These are phyloP conservation scores for Gracilaria domingensis DNA, from an alignment of 23 red algal species.

Conservation along the genomic window DNA sequence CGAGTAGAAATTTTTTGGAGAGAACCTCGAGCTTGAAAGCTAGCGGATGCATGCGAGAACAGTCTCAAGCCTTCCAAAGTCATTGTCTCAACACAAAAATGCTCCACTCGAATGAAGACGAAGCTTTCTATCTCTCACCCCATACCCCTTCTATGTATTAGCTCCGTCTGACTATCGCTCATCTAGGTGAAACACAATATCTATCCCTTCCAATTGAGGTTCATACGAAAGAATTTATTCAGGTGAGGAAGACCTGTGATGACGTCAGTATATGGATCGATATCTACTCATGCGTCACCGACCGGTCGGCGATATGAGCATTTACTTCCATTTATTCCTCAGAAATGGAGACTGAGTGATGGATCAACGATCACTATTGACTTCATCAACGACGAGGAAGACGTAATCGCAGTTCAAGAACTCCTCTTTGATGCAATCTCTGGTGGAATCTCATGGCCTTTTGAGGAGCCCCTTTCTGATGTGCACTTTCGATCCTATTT, in stretches of 20 bases:
- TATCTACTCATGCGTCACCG: neutral
- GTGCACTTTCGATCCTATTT: constrained; percentile 66
- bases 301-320: constrained; percentile 21
- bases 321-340: constrained; percentile 43
- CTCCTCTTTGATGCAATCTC: constrained; percentile 51
- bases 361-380: constrained; percentile 43
- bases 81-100: neutral
- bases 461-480: constrained; percentile 68
- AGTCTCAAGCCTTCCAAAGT: neutral
- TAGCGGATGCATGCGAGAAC: neutral
- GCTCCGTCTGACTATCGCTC: neutral
- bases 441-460: constrained; percentile 75
- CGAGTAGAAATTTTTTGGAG: neutral
- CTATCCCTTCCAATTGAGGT: neutral
- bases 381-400: constrained; percentile 27
- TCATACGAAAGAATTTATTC: neutral
- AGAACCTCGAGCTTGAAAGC: neutral
- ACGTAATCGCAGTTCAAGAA: constrained; percentile 28
- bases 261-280: constrained; percentile 48
- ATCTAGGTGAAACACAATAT: neutral
- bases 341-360: constrained; percentile 10
- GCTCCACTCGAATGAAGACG: neutral
- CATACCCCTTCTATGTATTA: neutral
- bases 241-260: neutral
- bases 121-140: neutral